Conservation (phyloP, 768 basidiomycete genomes). For the Tricholoma sp. region DNA sequence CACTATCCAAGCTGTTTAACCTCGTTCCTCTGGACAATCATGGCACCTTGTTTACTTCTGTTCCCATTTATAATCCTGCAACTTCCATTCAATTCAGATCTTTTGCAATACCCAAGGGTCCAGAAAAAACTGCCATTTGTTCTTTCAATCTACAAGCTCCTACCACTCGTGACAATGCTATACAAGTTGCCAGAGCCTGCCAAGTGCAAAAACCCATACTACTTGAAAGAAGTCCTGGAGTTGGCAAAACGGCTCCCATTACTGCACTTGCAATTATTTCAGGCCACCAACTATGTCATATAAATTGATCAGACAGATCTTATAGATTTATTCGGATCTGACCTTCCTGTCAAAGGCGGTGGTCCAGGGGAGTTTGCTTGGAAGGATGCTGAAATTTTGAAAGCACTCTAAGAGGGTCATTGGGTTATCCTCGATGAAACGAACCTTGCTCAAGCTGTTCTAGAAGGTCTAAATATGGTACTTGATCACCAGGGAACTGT, state of each 20-base stretch:
- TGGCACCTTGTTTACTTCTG: conserved; percentile 18
- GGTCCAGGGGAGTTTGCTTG: conserved; percentile 90
- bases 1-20: conserved; percentile 45
- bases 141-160: conserved; percentile 83
- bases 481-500: conserved; percentile 94
- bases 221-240: conserved; percentile 95
- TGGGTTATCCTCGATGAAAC: conserved; percentile 99
- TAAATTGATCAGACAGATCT: conserved; percentile 98
- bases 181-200: conserved; percentile 84
- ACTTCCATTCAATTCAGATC: conserved; percentile 57
- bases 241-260: conserved; percentile 94
- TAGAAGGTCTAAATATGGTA: conserved; percentile 95
- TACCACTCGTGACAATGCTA: conserved; percentile 82
- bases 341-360: conserved; percentile 92
- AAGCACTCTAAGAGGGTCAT: conserved; percentile 88
- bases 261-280: conserved; percentile 81
- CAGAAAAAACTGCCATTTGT: conserved; percentile 25
- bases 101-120: conserved; percentile 68
- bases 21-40: conserved; percentile 44
- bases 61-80: conserved; percentile 28
- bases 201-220: conserved; percentile 90
- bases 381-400: conserved; percentile 95
- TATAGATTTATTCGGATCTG: conserved; percentile 93
- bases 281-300: conserved; percentile 79
- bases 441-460: conserved; percentile 95